Base-by-base conservation (phyloP, 2,329 filamentous ascomycete genomes). In the Venturia oleaginea region DNA sequence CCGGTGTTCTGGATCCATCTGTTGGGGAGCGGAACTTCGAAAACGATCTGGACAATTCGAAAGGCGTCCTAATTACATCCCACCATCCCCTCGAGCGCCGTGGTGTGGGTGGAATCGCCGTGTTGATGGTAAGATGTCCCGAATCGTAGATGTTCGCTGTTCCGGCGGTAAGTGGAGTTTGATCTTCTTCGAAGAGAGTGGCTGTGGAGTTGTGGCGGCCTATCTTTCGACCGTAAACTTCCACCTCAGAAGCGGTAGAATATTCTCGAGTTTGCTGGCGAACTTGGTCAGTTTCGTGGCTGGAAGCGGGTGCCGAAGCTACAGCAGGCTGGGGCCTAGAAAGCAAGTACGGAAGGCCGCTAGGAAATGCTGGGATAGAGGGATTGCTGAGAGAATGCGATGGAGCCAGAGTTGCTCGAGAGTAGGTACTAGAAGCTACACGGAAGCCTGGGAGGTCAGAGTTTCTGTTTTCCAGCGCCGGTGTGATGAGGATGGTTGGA, bases 21-120 rank as follows among this genome's bases (percentile, higher is more conserved):
- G 61, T 59, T 37, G 62, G 55, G 4, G 64, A 63, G 38, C 59
- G 30, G 24, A 71, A 72, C 62, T 74, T 71, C 61, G 72, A 69
- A 65, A 74, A 70, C 69, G 72, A 68, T 59, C 75, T 68, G 66
- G 78, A 72, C 62, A 72, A 70, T 30, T 74, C 71, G 70, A 91
- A 91, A 0, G 89, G 89, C 0, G 88, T 89, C 8, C 83, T 86
- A 64, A 92, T 84, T 68, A 89, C 81, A 69, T 90, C 89, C 89
- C 89, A 92, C 88, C 89, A 92, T 24, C 89, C 89, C 66, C 81
- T 80, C 32, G 86, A 87, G 64, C 80, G 81, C 13, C 83, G 81
- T 51, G 79, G 81, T 34, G 83, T 84, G 48, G 69, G n/a, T n/a
- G n/a, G 69, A 24, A 73, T 67, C 19, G 69, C 69, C 3, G 75